Base-by-base conservation (phyloP, 2,329 filamentous ascomycete species). In the Fusarium sp. region DNA sequence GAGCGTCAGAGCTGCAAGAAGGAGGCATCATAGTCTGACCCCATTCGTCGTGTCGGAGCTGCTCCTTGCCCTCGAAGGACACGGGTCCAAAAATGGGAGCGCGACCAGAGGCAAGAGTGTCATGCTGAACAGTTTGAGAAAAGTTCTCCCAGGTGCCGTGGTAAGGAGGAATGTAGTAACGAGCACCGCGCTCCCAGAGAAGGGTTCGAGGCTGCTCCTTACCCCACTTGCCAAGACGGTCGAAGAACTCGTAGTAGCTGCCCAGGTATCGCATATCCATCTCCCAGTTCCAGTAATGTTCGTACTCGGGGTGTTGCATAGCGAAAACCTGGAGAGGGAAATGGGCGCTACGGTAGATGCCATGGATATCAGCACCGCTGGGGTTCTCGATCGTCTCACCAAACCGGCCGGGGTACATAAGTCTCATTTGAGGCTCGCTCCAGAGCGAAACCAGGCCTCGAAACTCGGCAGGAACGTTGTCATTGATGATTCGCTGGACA, bases 401-500 rank as follows among this genome's bases (percentile, higher is more conserved):
- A n/a, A 94, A 90, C 40, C 88, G 86, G 3, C 87, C 87, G 62
- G 86, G 78, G 74, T 96, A 97, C 77, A 93, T 89, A 56, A 94
- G 84, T 57, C 86, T 84, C 92, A 97, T 95, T 78, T 95, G 92
- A 52, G 88, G 85, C 77, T 96, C 92, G 4, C 92, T 94, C 93
- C 93, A 97, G 7, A 96, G 82, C 0, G 91, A 93, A 44, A 90
- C 92, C 77, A 97, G 87, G 62, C 90, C 88, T 75, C 90, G 91
- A 78, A 97, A 97, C 74, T 95, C 92, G 62, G 86, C 83, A 1
- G 92, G 83, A 72, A 91, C 79, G 72, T 90, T 84, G 74, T 86
- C 81, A 75, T 88, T 85, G 75, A 97, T 82, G 73, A 95, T 87
- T 17, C 86, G 84, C 70, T 93, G 86, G 60, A 93, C 92, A 0